These are phyloP conservation scores for Didymella glomerata DNA, from an alignment of 2,329 filamentous ascomycete genomes.

Conservation along the genomic window DNA sequence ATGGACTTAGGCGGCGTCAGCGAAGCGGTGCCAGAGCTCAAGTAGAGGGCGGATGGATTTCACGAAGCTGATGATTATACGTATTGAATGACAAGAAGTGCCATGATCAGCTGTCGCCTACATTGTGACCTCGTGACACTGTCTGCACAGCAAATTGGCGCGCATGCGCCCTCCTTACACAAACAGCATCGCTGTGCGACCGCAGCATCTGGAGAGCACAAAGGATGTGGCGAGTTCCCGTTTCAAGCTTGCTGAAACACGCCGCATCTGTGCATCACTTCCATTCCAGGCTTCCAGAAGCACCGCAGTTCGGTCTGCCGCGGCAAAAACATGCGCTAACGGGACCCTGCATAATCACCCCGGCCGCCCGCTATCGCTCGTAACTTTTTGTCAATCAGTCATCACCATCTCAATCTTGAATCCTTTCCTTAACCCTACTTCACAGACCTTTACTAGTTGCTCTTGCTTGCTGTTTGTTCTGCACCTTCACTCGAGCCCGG, in stretches of 20 bases:
- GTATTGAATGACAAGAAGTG: constrained; percentile 2
- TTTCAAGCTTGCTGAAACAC: constrained; percentile 14
- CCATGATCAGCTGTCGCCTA: neutral
- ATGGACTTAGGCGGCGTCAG: constrained; percentile 43
- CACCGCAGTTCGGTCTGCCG: constrained; percentile 3
- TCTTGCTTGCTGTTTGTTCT: neutral
- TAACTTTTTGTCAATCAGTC: constrained; percentile 23
- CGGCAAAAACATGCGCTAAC: constrained; percentile 7
- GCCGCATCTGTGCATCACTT: constrained; percentile 12
- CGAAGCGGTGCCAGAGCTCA: constrained; percentile 28
- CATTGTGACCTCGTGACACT: neutral
- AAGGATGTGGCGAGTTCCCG: constrained; percentile 11
- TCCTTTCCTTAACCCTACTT: neutral
- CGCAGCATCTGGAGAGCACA: neutral
- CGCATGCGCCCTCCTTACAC: neutral
- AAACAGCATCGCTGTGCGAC: constrained; percentile 1
- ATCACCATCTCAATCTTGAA: constrained; percentile 6
- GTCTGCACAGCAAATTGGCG: neutral
- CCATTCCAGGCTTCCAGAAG: constrained; percentile 8
- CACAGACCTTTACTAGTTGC: neutral
- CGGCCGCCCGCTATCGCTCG: constrained; percentile 17
- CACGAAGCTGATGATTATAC: constrained; percentile 8
- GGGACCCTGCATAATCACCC: constrained; percentile 18
- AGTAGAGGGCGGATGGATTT: neutral
- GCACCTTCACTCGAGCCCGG: neutral